A percentile compares a stretch with the other conserved stretches of the same genome.
Evolutionary conservation across 2,329 filamentous ascomycete species (phyloP).

Genomic region (Botryotinia narcissicola): DNA sequence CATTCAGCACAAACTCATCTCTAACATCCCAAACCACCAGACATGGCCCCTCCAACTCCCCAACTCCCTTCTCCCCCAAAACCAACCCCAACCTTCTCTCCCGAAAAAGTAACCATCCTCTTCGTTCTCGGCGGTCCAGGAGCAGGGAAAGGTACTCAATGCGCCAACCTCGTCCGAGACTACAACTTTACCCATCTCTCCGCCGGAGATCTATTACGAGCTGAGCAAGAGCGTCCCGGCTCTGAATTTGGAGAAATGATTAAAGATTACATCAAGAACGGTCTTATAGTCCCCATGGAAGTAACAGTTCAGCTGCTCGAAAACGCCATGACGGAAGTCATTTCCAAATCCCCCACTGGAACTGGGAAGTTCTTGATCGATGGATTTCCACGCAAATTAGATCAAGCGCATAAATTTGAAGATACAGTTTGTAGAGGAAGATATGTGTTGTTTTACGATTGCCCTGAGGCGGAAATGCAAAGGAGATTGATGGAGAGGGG

Average conservation of each 20-base stretch:
- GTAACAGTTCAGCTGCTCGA: constrained; percentile 91
- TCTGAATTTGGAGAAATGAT: constrained; percentile 92
- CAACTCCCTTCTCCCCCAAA: constrained; percentile 52
- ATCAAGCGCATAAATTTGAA: constrained; percentile 94
- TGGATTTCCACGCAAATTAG: constrained; percentile 94
- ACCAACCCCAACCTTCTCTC: constrained; percentile 66
- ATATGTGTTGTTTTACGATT: constrained; percentile 93
- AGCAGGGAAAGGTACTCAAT: constrained; percentile 95
- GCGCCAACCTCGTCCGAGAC: constrained; percentile 78
- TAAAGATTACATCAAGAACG: constrained; percentile 88
- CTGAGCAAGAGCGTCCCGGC: constrained; percentile 84
- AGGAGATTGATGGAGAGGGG: constrained; percentile 22
- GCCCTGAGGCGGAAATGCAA: constrained; percentile 81
- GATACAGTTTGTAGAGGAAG: constrained; percentile 77
- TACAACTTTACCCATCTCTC: constrained; percentile 92
- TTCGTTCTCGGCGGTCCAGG: constrained; percentile 96
- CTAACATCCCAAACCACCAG: constrained; percentile 5
- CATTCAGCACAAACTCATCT: neutral
- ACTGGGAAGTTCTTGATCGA: constrained; percentile 73
- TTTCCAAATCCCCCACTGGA: constrained; percentile 49
- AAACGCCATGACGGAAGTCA: constrained; percentile 79
- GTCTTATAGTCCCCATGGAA: constrained; percentile 97
- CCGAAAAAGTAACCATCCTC: constrained; percentile 79
- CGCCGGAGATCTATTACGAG: constrained; percentile 88
- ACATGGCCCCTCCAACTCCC: constrained; percentile 17